Conservation (phyloP, 805 yeast species). For the Barnettozyma siamensis region DNA sequence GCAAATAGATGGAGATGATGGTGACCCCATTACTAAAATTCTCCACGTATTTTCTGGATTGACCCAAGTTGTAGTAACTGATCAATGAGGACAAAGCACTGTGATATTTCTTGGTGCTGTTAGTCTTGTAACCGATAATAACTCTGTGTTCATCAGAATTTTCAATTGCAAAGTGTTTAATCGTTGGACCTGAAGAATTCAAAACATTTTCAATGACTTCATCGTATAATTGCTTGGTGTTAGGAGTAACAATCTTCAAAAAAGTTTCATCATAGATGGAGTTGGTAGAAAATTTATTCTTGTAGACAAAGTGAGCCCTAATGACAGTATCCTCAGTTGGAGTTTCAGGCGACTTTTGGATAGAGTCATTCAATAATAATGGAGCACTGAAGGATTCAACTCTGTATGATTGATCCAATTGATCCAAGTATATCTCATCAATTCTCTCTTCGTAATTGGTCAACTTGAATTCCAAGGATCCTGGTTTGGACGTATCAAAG, state of each 20-base stretch:
- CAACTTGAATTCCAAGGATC: constrained; percentile 35
- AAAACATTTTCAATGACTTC: constrained; percentile 65
- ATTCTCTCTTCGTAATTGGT: constrained; percentile 66
- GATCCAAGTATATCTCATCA: constrained; percentile 76
- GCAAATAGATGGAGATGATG: constrained; percentile 79
- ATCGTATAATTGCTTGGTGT: constrained; percentile 74
- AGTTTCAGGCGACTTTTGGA: constrained; percentile 26
- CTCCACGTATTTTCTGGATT: constrained; percentile 89
- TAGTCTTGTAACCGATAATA: constrained; percentile 81
- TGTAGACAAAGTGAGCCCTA: constrained; percentile 78
- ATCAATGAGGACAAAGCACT: constrained; percentile 83
- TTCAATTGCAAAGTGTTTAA: constrained; percentile 77
- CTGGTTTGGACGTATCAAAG: constrained; percentile 66
- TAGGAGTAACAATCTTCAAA: constrained; percentile 66
- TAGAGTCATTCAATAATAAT: constrained; percentile 31
- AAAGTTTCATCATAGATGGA: constrained; percentile 77
- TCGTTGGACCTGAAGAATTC: constrained; percentile 83
- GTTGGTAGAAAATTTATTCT: constrained; percentile 46
- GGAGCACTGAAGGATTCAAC: constrained; percentile 77
- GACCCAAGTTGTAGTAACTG: constrained; percentile 78
- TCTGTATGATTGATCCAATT: constrained; percentile 46
- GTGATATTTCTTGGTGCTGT: constrained; percentile 79
- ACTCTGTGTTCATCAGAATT: constrained; percentile 80
- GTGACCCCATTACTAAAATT: constrained; percentile 88
- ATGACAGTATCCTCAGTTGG: constrained; percentile 37